A percentile compares a stretch with the other conserved stretches of the same genome.
Conservation (phyloP, 2,329 filamentous ascomycete species). For the Neonectria neomacrospora region DNA sequence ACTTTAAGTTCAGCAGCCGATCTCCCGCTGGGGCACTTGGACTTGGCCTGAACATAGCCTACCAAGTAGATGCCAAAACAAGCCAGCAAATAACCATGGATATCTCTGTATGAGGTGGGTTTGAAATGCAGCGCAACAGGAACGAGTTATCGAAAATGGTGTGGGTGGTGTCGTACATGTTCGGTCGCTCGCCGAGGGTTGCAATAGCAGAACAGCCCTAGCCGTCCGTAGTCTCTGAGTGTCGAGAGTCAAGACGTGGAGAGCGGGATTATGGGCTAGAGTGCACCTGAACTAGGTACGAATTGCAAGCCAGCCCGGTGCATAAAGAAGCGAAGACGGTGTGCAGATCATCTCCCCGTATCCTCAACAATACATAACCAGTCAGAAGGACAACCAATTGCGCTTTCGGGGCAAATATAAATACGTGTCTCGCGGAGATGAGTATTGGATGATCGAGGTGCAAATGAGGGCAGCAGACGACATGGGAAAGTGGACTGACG, state of each 20-base stretch:
- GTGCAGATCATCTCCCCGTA: conserved; percentile 16
- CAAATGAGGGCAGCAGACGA: conserved; percentile 2
- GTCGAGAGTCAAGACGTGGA: not conserved
- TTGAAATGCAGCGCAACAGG: not conserved
- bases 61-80: not conserved
- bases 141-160: conserved; percentile 1
- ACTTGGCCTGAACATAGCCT: not conserved
- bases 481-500: conserved; percentile 21
- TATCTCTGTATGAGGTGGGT: not conserved
- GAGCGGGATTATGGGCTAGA: conserved; percentile 5
- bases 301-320: not conserved
- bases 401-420: not conserved
- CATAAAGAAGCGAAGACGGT: conserved; percentile 11
- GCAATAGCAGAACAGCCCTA: not conserved
- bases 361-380: not conserved
- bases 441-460: conserved; percentile 1
- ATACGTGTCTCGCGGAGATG: conserved; percentile 3
- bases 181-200: conserved; percentile 19
- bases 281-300: conserved; percentile 1
- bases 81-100: not conserved
- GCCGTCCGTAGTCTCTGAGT: not conserved
- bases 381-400: not conserved
- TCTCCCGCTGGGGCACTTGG: conserved; percentile 5
- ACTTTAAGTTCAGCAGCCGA: not conserved
- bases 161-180: conserved; percentile 12